Evolutionary conservation across 192 early-diverging fungal genomes (phyloP), one percentile per base, ranked within the genome.

Genomic region (Entrophospora sp.): DNA sequence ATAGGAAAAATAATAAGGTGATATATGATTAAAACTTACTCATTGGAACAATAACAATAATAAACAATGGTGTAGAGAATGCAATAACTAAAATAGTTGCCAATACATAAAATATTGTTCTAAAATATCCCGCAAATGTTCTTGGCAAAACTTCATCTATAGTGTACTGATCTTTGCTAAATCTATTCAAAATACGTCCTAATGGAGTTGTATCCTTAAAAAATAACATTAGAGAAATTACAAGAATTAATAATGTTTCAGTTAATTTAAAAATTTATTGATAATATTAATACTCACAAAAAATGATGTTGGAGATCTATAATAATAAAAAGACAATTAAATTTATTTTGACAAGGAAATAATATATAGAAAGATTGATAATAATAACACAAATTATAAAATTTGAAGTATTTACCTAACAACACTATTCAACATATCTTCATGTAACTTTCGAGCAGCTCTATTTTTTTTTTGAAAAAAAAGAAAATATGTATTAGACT

Each of bases 121-220:
- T 67, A 55, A 83, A 74, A 45, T 77, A 89, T 7, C 60, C 72
- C n/a, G 71, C 60, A 38, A 86, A 78, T 9, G 76, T 73, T 30
- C 79, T 56, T 6, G 85, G 84, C 8, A 90, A 69, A n/a, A 79
- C 70, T 68, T 91, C 88, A 34, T 88, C 87, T 12, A 35, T 57
- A 71, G 69, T 10, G 69, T 25, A 1, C 67, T 73, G 40, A 63
- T 67, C 57, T n/a, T 84, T 86, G 48, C 82, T 82, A 37, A 89
- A 87, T 36, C 87, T 79, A 66, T 91, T 91, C 68, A 91, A 78
- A 35, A 91, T 83, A 31, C 87, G 81, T 35, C 89, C 89, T 32
- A 87, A 52, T 25, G 89, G 89, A 30, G 85, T 87, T 27, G 85
- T 84, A 30, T 91, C 87, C 45, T 48, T 18, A 18, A 48, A 18